Evolutionary conservation across 2,329 filamentous ascomycete genomes (phyloP).

Genomic region (Aspergillus sp.): DNA sequence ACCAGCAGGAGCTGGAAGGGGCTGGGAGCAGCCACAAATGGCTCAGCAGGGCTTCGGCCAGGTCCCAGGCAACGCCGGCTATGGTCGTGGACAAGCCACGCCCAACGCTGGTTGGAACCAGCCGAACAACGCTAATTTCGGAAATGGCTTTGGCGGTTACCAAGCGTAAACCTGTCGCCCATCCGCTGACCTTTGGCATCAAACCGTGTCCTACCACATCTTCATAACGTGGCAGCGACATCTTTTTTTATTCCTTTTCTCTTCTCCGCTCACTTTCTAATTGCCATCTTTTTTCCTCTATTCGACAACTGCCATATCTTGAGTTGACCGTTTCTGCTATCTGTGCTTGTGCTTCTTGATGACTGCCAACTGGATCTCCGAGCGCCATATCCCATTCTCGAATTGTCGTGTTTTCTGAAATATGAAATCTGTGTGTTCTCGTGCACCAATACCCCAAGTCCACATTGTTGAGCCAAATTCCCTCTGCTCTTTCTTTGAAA

Average conservation of each 20-base stretch:
- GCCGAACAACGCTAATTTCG: constrained; percentile 49
- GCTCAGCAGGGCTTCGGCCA: constrained; percentile 57
- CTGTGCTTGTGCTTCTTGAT: constrained; percentile 24
- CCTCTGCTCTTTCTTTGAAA: constrained; percentile 25
- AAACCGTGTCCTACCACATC: constrained; percentile 15
- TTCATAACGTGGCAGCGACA: constrained; percentile 17
- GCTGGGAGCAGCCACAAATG: constrained; percentile 52
- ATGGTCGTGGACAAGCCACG: constrained; percentile 69
- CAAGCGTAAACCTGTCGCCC: constrained; percentile 49
- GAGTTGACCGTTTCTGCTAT: constrained; percentile 16
- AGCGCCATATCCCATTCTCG: constrained; percentile 35
- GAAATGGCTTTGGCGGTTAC: constrained; percentile 61
- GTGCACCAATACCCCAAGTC: constrained; percentile 46
- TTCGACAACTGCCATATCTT: constrained; percentile 20
- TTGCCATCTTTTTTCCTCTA: constrained; percentile 19
- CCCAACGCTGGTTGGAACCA: constrained; percentile 55
- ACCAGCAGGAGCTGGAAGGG: constrained; percentile 59
- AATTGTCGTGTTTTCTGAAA: constrained; percentile 40
- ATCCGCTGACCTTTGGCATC: constrained; percentile 11
- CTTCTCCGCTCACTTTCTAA: constrained; percentile 18
- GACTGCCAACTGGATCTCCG: constrained; percentile 39
- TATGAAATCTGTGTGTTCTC: constrained; percentile 42
- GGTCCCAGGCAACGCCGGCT: constrained; percentile 73
- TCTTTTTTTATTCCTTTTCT: constrained; percentile 12
- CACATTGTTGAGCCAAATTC: constrained; percentile 35